phyloP scores from a whole-genome alignment of 768 basidiomycete genomes.

The Amanita muscaria region DNA sequence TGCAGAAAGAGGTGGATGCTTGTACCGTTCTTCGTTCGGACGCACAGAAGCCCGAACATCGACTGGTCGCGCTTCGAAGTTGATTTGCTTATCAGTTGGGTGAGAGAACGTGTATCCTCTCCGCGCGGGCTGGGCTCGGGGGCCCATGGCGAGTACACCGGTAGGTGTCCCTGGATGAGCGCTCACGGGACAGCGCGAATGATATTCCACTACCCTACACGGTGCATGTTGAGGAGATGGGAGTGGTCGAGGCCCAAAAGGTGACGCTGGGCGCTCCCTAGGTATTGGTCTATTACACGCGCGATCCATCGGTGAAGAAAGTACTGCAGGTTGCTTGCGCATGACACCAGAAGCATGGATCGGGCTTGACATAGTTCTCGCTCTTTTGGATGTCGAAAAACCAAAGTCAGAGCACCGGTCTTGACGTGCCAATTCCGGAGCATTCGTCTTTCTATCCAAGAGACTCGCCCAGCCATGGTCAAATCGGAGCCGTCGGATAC shows the following conservation, averaged over 20 bases:
- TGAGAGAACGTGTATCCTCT: slow-evolving; percentile 30
- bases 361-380: background rate
- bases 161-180: slow-evolving; percentile 4
- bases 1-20: background rate
- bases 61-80: background rate
- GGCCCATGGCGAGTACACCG: slow-evolving; percentile 12
- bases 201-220: slow-evolving; percentile 9
- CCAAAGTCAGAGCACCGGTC: background rate
- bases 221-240: slow-evolving; percentile 11
- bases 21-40: background rate
- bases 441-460: background rate
- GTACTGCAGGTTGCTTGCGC: background rate
- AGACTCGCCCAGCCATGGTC: slow-evolving; percentile 31
- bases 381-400: background rate
- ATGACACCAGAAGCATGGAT: background rate
- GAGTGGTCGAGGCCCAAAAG: slow-evolving; percentile 41
- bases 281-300: slow-evolving; percentile 15
- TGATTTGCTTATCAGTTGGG: background rate
- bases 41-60: background rate
- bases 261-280: slow-evolving; percentile 37
- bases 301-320: slow-evolving; percentile 16
- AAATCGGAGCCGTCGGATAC: slow-evolving; percentile 23
- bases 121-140: slow-evolving; percentile 26
- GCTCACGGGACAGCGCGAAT: background rate
- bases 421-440: background rate